Evolutionary conservation across 768 basidiomycete species (phyloP), one percentile per base, ranked within the genome.

Genomic region (Hydnum rufescens): DNA sequence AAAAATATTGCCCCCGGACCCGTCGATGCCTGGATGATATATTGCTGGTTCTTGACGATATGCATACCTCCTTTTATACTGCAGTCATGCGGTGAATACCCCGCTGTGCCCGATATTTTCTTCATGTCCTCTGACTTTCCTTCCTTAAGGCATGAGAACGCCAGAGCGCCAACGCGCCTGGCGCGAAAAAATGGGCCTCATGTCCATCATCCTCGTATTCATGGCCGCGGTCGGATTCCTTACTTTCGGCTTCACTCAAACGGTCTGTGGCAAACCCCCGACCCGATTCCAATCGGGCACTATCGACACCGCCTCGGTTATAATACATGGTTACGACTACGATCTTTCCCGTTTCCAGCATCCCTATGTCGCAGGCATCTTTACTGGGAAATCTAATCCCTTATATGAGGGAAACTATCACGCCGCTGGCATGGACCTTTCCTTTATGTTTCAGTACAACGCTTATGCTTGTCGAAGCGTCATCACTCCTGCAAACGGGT

Each of bases 181-280:
- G 92, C 74, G 95, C 57, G 95, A 99, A 68, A 99, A 99, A 70
- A 88, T 96, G 66, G 95, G 93, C 4, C 74, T 99, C 25, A 70
- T 99, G 48, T 69, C 72, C 57, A 71, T 96, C 64, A 87, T 93
- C 61, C 63, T 74, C 16, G 3, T 65, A n/a, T 74, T 90, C 57
- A 95, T 97, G 92, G 83, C 85, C 18, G 76, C 70, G 51, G 95
- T 99, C 60, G 95, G 92, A 62, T 99, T 88, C 76, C 72, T 99
- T 63, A 99, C 95, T 6, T 99, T 99, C 67, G 95, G 95, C 4
- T 99, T 99, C 71, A 96, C 90, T 5, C 77, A 88, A 61, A 68
- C 78, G 51, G 95, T 97, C 42, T 99, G 95, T 64, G 89, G 89
- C 31, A 81, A 71, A 32, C 87, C 89, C 31, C 74, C 83, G 34